These are phyloP conservation scores for Mycena polygramma DNA, from an alignment of 768 basidiomycete species.

Conservation along the genomic window DNA sequence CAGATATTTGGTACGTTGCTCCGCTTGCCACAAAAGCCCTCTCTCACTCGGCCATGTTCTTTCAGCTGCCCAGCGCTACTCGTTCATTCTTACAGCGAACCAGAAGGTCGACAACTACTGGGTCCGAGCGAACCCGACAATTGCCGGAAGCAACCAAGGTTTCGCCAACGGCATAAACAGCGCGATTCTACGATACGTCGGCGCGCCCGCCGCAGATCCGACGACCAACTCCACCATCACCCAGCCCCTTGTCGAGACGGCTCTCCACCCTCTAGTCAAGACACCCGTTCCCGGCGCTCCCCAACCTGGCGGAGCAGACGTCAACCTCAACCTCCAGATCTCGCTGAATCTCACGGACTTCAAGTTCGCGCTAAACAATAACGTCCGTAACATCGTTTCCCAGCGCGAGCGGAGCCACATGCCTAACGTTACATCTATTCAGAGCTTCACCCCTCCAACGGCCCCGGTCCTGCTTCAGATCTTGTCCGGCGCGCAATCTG, in stretches of 20 bases:
- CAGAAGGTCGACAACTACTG: conserved; percentile 58
- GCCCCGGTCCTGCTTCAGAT: conserved; percentile 31
- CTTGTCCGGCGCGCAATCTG: conserved; percentile 44
- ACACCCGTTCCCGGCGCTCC: conserved; percentile 48
- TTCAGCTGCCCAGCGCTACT: conserved; percentile 48
- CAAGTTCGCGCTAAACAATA: conserved; percentile 18
- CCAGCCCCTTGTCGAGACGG: conserved; percentile 46
- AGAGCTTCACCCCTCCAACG: conserved; percentile 18
- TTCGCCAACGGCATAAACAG: conserved; percentile 53
- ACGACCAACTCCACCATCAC: conserved; percentile 47
- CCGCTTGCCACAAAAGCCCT: no score
- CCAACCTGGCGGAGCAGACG: conserved; percentile 54
- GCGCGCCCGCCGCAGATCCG: conserved; percentile 48
- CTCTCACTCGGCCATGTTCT: background rate
- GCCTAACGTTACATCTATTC: background rate
- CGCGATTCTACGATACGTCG: conserved; percentile 56
- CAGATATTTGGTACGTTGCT: conserved; percentile 49
- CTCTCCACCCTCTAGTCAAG: conserved; percentile 41
- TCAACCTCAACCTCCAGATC: conserved; percentile 45
- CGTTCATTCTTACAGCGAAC: conserved; percentile 53
- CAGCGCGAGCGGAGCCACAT: no score
- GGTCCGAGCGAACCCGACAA: conserved; percentile 43
- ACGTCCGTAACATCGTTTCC: background rate
- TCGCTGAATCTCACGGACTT: conserved; percentile 2
- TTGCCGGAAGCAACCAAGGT: background rate